Base-by-base conservation (phyloP, 345 rosid genomes). In the Syzygium aqueum region DNA sequence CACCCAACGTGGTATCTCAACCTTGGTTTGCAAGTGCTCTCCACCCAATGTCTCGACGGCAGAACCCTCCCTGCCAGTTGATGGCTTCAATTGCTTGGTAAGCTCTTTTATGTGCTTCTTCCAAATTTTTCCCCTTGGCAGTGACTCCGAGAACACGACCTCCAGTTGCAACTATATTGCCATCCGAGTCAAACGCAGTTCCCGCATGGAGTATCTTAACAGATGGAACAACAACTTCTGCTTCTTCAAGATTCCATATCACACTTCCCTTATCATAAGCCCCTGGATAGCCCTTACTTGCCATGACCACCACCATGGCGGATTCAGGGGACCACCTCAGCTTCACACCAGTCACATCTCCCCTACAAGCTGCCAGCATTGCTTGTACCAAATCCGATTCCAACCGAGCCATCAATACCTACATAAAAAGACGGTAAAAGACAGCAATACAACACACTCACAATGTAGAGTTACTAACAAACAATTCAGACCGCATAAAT, bases 231-330 rank as follows among this genome's bases (percentile, higher is more conserved):
- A 93, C 94, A 3, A 40, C 86, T 90, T 95, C 96, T 43, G 96
- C 98, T 89, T 96, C 95, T 90, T 97, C 94, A 6, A 96, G 95
- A 91, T 93, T 94, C 85, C n/a, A 85, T 87, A 97, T 94, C 56
- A 94, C 85, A 0, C 95, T 85, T 51, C 98, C 98, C 93, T 94
- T 96, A 91, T 92, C 92, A 19, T 95, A 96, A 53, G 97, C 90
- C 56, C 97, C 97, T 0, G 99, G 99, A 85, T 97, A 97, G 78
- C 97, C 99, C 57, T 96, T 91, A 90, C 96, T 96, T n/a, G 98
- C 99, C 99, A 97, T 93, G 82, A 96, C 99, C 30, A 95, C 98
- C 84, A 95, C 98, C 98, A 96, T 95, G 63, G 99, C 95, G 86
- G 97, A 94, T 52, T 94, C 97, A 14, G 94, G 91, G 37, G 99